Conservation (phyloP, 306 rosid genomes). For the Castanea crenata region DNA sequence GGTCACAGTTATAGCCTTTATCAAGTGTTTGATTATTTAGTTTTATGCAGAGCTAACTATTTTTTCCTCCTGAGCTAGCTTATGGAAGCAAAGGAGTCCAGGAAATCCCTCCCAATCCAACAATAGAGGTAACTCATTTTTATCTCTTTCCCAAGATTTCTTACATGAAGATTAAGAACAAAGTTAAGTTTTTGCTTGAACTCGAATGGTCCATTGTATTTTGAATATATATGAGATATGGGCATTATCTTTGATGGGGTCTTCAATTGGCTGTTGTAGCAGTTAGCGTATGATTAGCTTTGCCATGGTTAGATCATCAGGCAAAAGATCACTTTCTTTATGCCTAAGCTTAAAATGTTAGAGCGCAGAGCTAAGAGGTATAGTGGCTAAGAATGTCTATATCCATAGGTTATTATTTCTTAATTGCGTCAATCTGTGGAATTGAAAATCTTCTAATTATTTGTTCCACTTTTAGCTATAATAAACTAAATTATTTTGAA, state of each 20-base stretch:
- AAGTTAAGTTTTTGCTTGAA: slow-evolving; percentile 1
- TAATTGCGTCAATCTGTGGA: not conserved
- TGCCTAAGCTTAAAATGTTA: not conserved
- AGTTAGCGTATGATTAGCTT: not conserved
- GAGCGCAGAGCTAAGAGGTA: not conserved
- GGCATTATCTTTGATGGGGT: not conserved
- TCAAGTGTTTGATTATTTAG: slow-evolving; percentile 10
- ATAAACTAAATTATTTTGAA: not conserved
- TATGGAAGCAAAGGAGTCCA: slow-evolving; percentile 86
- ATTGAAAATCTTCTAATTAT: not conserved
- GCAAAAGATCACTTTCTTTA: not conserved
- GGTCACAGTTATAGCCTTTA: slow-evolving; percentile 11
- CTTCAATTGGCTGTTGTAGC: not conserved
- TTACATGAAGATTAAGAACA: not conserved
- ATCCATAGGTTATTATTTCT: not conserved
- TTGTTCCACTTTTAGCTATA: not conserved
- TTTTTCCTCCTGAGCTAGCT: slow-evolving; percentile 90
- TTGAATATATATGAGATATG: too few relatives aligned
- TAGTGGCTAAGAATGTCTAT: not conserved
- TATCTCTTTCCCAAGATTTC: slow-evolving; percentile 13
- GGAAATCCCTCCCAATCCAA: slow-evolving; percentile 95
- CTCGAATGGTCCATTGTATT: too few relatives aligned
- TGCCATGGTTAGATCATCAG: not conserved
- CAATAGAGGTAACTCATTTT: slow-evolving; percentile 61
- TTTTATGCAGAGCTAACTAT: slow-evolving; percentile 60